Evolutionary conservation across 2,329 filamentous ascomycete species (phyloP), one percentile per base, ranked within the genome.

Genomic region (Aspergillus hiratsukae): DNA sequence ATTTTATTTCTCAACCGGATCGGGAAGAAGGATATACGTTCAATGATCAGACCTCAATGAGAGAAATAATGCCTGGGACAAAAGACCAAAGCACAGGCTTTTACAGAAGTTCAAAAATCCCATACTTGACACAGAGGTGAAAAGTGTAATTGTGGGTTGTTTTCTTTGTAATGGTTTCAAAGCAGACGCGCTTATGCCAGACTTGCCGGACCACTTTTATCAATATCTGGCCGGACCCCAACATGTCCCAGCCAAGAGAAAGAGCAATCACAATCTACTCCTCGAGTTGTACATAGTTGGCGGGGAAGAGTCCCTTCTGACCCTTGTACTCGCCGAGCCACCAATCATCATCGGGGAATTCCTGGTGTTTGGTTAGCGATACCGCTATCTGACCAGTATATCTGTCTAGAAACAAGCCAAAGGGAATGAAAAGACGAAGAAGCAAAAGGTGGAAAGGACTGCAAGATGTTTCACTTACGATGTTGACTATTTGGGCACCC

Each of bases 311-410:
- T 59, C 94, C 94, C 29, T 83, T 83, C 56, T 87, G 83, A 51
- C 91, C 91, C 27, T 86, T 81, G 74, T 88, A 95, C 67, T 89
- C 86, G 57, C 94, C 94, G 66, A 93, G 89, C 94, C 94, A 99
- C 94, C 94, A 99, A 71, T 99, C 94, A 63, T 97, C 93, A 67
- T 97, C 94, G 2, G 94, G 94, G 75, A 97, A 97, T 78, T 97
- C 90, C 87, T 89, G 65, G 23, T 37, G 21, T 11, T 55, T 25
- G 46, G 46, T 70, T 65, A 77, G 72, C 49, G 57, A 46, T 23
- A 6, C 11, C 10, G 11, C 6, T 21, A 14, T 14, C 17, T 6
- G 19, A 11, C n/a, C 21, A 23, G 41, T 11, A 14, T 4, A 21
- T 14, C 21, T 49, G 17, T 6, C 19, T 23, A 28, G 8, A 48